Evolutionary conservation across 768 basidiomycete genomes (phyloP), one percentile per base, ranked within the genome.

Genomic region (Roridomyces roridus): DNA sequence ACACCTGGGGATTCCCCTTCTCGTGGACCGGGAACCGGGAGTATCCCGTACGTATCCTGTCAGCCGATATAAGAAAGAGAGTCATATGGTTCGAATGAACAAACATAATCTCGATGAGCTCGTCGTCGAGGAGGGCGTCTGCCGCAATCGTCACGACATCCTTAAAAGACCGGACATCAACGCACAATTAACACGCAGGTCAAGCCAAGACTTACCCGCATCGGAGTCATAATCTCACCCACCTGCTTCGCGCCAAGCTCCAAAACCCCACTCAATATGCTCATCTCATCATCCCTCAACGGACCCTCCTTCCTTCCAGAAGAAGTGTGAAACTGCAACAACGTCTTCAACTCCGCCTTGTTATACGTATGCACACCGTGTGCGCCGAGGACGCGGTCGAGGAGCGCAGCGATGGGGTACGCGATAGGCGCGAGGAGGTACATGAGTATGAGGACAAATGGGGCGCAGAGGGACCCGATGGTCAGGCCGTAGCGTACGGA

Each of bases 281-380:
- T 80, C 40, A 92, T 90, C 66, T 93, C 91, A 52, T 93, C 91
- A 64, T 93, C 91, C 8, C 89, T 78, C 1, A 93, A 78, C 0
- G 88, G 87, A 55, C 92, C 91, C 63, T 89, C 85, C 6, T 89
- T 90, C 0, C 81, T 84, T 23, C 89, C 83, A 65, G n/a, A n/a
- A n/a, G n/a, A n/a, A n/a, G n/a, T n/a, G n/a, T 92, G 89, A 68
- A 92, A 91, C 50, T 88, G 86, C 12, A 93, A 78, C 73, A 94
- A 92, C 0, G 87, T 87, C 62, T 88, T 88, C 36, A 90, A 78
- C 55, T 89, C 50, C 7, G 57, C 57, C 69, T 93, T 93, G 65
- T 92, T 92, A 75, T 94, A 94, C 0, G 88, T 91, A 36, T 85
- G 79, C 0, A 76, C 77, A 62, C 91, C 91, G 63, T 88, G 80